Percentiles rank a stretch among this genome's conserved stretches.
These are phyloP conservation scores for Saussurea involucrata DNA, from an alignment of 129 eudicot species.

Conservation along the genomic window DNA sequence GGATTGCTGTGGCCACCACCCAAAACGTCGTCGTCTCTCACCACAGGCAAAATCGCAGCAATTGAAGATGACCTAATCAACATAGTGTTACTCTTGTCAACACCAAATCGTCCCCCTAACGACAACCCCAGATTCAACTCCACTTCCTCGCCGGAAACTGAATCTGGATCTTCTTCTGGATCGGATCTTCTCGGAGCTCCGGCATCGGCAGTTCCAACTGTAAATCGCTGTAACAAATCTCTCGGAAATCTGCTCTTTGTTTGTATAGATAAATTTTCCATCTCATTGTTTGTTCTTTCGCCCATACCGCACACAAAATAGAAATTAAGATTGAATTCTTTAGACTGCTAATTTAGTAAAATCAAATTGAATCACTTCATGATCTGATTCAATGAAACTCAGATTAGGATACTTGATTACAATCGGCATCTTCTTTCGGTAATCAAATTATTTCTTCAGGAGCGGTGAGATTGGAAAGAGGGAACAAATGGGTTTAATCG, in stretches of 20 bases:
- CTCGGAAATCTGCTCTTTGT: constrained; percentile 41
- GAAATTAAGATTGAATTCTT: background rate
- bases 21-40: constrained; percentile 45
- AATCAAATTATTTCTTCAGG: background rate
- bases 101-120: constrained; percentile 80
- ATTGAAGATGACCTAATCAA: constrained; percentile 62
- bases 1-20: background rate
- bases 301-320: constrained; percentile 35
- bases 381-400: constrained; percentile 34
- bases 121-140: constrained; percentile 81
- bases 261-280: constrained; percentile 58
- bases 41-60: constrained; percentile 50
- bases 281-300: constrained; percentile 34
- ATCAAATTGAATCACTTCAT: constrained; percentile 11
- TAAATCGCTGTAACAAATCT: constrained; percentile 61
- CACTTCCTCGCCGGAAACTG: constrained; percentile 38
- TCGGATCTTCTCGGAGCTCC: constrained; percentile 15
- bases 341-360: background rate
- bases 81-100: constrained; percentile 47
- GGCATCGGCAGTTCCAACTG: background rate
- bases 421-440: constrained; percentile 23
- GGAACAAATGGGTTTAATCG: background rate
- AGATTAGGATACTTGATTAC: constrained; percentile 19
- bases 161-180: constrained; percentile 21
- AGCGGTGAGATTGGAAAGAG: background rate